Evolutionary conservation across 1,284 basidiomycete genomes (phyloP).

Genomic region (Ganoderma multipileum): DNA sequence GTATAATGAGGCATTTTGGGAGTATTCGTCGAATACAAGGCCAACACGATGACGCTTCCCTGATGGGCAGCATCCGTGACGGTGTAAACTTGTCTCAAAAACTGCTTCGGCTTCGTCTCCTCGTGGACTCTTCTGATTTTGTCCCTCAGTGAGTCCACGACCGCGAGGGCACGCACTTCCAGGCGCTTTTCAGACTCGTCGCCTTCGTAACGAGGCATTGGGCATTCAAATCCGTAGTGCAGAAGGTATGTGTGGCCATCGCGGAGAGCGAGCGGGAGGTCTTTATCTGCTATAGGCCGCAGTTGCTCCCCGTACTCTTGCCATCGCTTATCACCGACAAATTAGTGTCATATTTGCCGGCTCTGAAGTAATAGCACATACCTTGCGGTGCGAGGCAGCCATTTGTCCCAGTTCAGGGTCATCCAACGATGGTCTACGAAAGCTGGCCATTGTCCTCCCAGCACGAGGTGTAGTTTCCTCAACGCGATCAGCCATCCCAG

Average conservation of each 20-base stretch:
- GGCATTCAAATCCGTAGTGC: background rate
- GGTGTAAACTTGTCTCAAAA: background rate
- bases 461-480: too few relatives aligned
- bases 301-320: background rate
- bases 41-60: background rate
- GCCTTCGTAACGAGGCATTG: background rate
- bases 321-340: background rate
- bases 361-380: background rate
- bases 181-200: background rate
- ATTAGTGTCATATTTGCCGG: background rate
- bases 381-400: too few relatives aligned
- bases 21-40: background rate
- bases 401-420: too few relatives aligned
- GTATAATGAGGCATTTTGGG: too few relatives aligned
- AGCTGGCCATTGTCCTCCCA: too few relatives aligned
- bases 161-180: too few relatives aligned
- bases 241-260: background rate
- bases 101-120: background rate
- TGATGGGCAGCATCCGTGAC: background rate
- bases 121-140: background rate
- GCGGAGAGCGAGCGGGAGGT: background rate
- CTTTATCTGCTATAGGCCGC: background rate
- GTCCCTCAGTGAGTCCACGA: background rate
- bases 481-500: too few relatives aligned
- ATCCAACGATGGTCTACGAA: too few relatives aligned